Conservation (phyloP, 495 filamentous ascomycete species). For the Hypoxylon crocopeplum region DNA sequence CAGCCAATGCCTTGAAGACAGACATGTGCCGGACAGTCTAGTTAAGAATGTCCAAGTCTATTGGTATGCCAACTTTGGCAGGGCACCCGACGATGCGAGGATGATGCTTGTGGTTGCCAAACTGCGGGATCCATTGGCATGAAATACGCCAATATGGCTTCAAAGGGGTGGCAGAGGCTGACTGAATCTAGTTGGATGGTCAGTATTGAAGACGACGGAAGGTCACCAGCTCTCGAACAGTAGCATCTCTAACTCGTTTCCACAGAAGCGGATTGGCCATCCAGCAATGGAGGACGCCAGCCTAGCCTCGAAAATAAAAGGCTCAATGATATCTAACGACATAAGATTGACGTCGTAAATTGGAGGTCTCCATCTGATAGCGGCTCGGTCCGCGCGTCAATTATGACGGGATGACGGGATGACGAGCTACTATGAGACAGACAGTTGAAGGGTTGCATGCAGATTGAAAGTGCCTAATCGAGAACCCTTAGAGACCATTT, state of each 20-base stretch:
- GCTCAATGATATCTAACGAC: neutral
- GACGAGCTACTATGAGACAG: neutral
- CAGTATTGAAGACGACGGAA: constrained; percentile 12
- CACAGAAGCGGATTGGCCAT: constrained; percentile 5
- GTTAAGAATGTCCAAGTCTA: constrained; percentile 12
- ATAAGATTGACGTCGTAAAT: constrained; percentile 19
- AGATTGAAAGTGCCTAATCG: constrained; percentile 26
- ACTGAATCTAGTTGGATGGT: constrained; percentile 15
- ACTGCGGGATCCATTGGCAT: constrained; percentile 18
- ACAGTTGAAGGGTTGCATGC: constrained; percentile 28
- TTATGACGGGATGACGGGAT: constrained; percentile 4
- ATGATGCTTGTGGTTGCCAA: constrained; percentile 13
- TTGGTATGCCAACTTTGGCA: constrained; percentile 28
- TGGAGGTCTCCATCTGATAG: constrained; percentile 1
- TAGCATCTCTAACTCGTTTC: constrained; percentile 8
- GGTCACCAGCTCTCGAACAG: neutral
- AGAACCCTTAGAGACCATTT: constrained; percentile 4
- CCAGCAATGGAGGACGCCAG: constrained; percentile 1
- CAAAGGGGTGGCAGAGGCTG: neutral
- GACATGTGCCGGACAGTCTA: constrained; percentile 13
- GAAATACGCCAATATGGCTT: constrained; percentile 3
- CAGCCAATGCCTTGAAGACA: constrained; percentile 9
- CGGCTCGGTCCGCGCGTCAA: constrained; percentile 9
- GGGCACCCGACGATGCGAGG: constrained; percentile 27
- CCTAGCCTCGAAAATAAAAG: neutral